Evolutionary conservation across 805 yeast genomes (phyloP).

Genomic region (Suhomyces kilbournensis): DNA sequence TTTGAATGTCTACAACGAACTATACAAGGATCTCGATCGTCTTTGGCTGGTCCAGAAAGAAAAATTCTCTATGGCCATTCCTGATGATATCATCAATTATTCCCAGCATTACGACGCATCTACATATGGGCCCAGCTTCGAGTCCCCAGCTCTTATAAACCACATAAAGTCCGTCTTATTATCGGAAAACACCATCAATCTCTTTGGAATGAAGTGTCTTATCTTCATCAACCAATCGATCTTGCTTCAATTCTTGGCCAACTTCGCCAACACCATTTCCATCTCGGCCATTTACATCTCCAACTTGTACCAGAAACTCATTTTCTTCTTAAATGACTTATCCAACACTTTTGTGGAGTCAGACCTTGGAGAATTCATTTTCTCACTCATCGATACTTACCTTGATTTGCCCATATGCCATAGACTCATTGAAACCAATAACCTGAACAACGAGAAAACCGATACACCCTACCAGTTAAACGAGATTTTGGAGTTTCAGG

Average conservation of each 20-base stretch:
- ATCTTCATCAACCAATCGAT: slow-evolving; percentile 37
- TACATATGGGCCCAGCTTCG: not conserved
- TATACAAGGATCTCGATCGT: slow-evolving; percentile 29
- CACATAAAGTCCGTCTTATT: slow-evolving; percentile 4
- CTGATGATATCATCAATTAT: not conserved
- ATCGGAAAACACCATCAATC: slow-evolving; percentile 11
- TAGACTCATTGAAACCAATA: slow-evolving; percentile 24
- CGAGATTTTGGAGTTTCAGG: slow-evolving; percentile 40
- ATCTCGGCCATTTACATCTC: slow-evolving; percentile 40
- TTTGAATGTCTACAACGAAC: slow-evolving; percentile 45
- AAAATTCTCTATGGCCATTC: slow-evolving; percentile 4
- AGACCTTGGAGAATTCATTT: slow-evolving; percentile 36
- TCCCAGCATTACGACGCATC: not conserved
- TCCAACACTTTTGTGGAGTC: slow-evolving; percentile 16
- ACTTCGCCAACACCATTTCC: slow-evolving; percentile 36
- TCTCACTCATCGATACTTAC: slow-evolving; percentile 41
- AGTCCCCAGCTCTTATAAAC: not conserved
- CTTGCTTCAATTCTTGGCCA: slow-evolving; percentile 36
- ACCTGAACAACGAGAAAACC: slow-evolving; percentile 11
- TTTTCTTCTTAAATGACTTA: slow-evolving; percentile 41
- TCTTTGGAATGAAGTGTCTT: slow-evolving; percentile 26
- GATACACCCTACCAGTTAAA: slow-evolving; percentile 10
- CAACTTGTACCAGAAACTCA: slow-evolving; percentile 34
- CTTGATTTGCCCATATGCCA: slow-evolving; percentile 21
- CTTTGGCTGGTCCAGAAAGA: slow-evolving; percentile 11